Conservation (phyloP, 179 eudicot genomes). For the Silene vulgaris region DNA sequence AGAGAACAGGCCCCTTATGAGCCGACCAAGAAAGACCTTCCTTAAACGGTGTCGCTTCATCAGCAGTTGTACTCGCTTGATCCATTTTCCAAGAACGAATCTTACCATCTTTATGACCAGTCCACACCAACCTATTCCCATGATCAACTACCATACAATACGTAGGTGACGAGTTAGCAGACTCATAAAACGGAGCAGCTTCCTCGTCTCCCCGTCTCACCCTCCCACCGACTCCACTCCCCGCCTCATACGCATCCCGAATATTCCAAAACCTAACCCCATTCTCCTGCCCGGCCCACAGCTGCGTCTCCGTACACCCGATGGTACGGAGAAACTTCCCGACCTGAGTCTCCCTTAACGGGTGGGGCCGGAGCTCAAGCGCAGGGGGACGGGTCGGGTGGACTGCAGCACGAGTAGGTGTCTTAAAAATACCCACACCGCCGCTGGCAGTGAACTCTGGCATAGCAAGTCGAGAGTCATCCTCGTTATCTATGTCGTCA, state of each 20-base stretch:
- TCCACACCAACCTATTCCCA: conserved; percentile 80
- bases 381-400: conserved; percentile 77
- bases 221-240: conserved; percentile 60
- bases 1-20: conserved; percentile 73
- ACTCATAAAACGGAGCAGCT: conserved; percentile 85
- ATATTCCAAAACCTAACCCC: conserved; percentile 85
- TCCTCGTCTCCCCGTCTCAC: conserved; percentile 85
- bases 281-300: conserved; percentile 96
- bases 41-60: conserved; percentile 35
- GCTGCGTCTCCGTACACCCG: conserved; percentile 69
- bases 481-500: not conserved
- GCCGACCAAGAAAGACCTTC: conserved; percentile 91
- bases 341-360: conserved; percentile 85
- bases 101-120: conserved; percentile 93
- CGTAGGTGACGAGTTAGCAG: conserved; percentile 57
- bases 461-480: conserved; percentile 27
- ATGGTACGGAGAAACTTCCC: conserved; percentile 77
- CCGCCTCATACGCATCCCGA: conserved; percentile 55
- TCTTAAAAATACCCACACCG: conserved; percentile 55
- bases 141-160: conserved; percentile 63
- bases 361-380: conserved; percentile 90
- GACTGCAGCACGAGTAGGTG: conserved; percentile 65
- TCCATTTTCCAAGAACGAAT: conserved; percentile 95
- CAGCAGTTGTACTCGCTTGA: conserved; percentile 30
- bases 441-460: conserved; percentile 52